phyloP scores from a whole-genome alignment of 2,329 filamentous ascomycete species.

The Beauveria australis region DNA sequence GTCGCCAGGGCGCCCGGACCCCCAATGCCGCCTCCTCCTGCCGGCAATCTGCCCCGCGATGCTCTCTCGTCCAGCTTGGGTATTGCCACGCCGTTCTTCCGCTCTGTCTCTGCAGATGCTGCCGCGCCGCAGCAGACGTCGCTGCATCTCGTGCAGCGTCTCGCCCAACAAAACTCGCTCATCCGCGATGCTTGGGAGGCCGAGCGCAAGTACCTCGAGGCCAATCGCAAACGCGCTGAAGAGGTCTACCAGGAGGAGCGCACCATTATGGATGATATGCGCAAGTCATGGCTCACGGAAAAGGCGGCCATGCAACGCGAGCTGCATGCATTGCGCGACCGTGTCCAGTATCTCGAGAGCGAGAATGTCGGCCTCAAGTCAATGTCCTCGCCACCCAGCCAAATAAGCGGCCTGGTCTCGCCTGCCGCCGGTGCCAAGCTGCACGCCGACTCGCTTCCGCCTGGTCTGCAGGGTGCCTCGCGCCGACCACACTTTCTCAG shows the following conservation, averaged over 20 bases:
- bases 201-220: constrained; percentile 45
- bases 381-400: constrained; percentile 22
- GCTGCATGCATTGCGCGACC: constrained; percentile 33
- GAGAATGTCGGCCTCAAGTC: constrained; percentile 28
- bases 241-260: constrained; percentile 49
- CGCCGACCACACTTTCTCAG: constrained; percentile 27
- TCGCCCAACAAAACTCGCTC: constrained; percentile 33
- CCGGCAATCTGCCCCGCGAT: not conserved
- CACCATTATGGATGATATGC: constrained; percentile 44
- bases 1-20: constrained; percentile 4
- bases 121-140: constrained; percentile 20
- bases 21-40: constrained; percentile 1
- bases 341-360: constrained; percentile 27
- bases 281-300: constrained; percentile 38
- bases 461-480: constrained; percentile 26
- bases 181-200: constrained; percentile 44
- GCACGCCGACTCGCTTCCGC: constrained; percentile 21
- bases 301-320: constrained; percentile 33
- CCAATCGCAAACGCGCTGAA: constrained; percentile 43
- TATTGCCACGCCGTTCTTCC: constrained; percentile 19
- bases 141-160: constrained; percentile 29
- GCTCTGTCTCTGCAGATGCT: constrained; percentile 21
- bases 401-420: constrained; percentile 22
- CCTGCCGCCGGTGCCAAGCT: not conserved
- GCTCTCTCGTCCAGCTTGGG: constrained; percentile 9